Percentiles rank a stretch among this genome's conserved stretches.
Conservation (phyloP, 2,329 filamentous ascomycete species). For the Exserohilum turcica region DNA sequence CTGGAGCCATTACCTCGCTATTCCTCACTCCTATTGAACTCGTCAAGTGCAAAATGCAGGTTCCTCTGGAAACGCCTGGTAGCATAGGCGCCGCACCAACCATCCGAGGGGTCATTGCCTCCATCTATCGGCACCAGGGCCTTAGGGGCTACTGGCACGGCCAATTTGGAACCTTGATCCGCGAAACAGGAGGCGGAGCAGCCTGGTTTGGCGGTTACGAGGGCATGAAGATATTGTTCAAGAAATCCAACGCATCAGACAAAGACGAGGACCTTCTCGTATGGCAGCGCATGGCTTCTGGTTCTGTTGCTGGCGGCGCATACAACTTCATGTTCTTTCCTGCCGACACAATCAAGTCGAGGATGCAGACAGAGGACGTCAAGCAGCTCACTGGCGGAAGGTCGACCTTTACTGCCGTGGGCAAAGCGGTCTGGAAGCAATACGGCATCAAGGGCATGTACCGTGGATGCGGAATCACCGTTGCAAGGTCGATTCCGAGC, state of each 20-base stretch:
- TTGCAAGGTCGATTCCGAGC: constrained; percentile 83
- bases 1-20: constrained; percentile 86
- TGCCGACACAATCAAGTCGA: constrained; percentile 94
- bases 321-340: constrained; percentile 99
- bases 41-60: constrained; percentile 98
- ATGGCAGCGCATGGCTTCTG: constrained; percentile 85
- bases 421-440: constrained; percentile 75
- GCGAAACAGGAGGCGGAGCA: constrained; percentile 89
- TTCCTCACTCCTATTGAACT: constrained; percentile 94
- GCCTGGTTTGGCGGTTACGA: constrained; percentile 79
- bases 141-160: constrained; percentile 91
- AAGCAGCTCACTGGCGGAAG: constrained; percentile 58
- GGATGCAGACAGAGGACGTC: constrained; percentile 88
- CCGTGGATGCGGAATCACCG: constrained; percentile 92
- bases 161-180: constrained; percentile 88
- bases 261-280: constrained; percentile 68
- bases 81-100: constrained; percentile 59
- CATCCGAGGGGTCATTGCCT: constrained; percentile 72
- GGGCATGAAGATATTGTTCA: constrained; percentile 69
- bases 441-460: constrained; percentile 86
- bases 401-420: constrained; percentile 74
- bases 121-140: constrained; percentile 83
- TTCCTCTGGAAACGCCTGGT: constrained; percentile 57
- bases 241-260: constrained; percentile 52
- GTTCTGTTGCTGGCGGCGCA: constrained; percentile 84